Evolutionary conservation across 345 rosid genomes (phyloP).

Genomic region (Lepidium sativum): DNA sequence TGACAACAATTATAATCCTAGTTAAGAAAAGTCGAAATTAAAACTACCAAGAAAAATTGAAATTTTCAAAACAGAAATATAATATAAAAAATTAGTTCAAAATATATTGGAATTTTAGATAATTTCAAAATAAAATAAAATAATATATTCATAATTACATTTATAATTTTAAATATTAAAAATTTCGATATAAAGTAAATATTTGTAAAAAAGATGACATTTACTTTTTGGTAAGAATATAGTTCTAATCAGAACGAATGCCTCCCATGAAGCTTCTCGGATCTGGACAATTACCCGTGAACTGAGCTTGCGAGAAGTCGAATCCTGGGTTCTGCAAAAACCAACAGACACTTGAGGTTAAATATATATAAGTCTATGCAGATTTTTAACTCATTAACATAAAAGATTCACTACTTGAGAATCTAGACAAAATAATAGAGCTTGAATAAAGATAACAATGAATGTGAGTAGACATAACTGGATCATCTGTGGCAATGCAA

Average conservation of each 20-base stretch:
- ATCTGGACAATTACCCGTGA: conserved; percentile 78
- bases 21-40: no score
- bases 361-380: not conserved
- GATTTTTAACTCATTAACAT: not conserved
- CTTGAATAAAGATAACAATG: not conserved
- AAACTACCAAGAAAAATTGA: no score
- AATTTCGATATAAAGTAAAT: no score
- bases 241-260: conserved; percentile 57
- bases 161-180: no score
- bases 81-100: no score
- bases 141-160: no score
- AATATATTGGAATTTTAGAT: no score
- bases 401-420: not conserved
- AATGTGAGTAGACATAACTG: not conserved
- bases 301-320: conserved; percentile 96
- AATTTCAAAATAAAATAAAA: no score
- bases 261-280: conserved; percentile 96
- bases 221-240: no score
- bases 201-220: no score
- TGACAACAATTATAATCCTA: no score
- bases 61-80: no score
- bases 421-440: not conserved
- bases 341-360: not conserved
- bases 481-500: not conserved
- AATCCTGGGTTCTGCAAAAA: conserved; percentile 84